Evolutionary conservation across 371 early-diverging fungal genomes (phyloP), one percentile per base, ranked within the genome.

Genomic region (Syncephalastrum racemosum): DNA sequence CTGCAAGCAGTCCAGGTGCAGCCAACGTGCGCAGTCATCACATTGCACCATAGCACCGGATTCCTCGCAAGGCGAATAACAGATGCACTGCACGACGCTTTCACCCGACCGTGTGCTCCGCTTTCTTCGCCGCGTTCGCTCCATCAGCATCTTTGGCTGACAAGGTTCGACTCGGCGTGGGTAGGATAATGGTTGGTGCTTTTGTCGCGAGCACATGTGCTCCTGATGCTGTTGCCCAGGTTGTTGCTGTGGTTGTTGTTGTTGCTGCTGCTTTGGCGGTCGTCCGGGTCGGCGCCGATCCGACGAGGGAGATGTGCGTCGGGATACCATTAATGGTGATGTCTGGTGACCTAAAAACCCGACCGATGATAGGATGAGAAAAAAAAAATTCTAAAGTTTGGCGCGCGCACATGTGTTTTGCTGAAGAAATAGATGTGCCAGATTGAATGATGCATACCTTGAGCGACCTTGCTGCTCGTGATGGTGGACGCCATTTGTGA

Each of bases 41-140:
- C 84, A 84, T 59, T 84, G 84, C 2, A 84, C 79, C 81, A 84
- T 80, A 4, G 70, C 46, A 10, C 80, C 82, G 39, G 60, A 60
- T 19, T 80, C 81, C 46, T 81, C 82, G 18, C 73, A 65, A 16
- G 72, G 68, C n/a, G 72, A 64, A 53, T 63, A 67, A 46, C 84
- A 84, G 43, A 84, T 75, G 53, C 84, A 84, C 56, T 66, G 63
- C 25, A 64, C 62, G 46, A 58, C 16, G 43, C 46, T 56, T n/a
- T 25, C 67, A 67, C 46, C 60, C 60, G 10, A 56, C 62, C 13
- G 36, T 31, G 36, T 31, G 36, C 36, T 31, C 60, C 67, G 7
- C 22, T 25, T 1, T 54, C 48, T 12, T 58, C 62, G 7, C 59
- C 63, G 24, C 50, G 15, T 31, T 36, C 12, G 50, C 13, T 36